phyloP scores from a whole-genome alignment of 495 filamentous ascomycete genomes.

The Annulohypoxylon stygium region DNA sequence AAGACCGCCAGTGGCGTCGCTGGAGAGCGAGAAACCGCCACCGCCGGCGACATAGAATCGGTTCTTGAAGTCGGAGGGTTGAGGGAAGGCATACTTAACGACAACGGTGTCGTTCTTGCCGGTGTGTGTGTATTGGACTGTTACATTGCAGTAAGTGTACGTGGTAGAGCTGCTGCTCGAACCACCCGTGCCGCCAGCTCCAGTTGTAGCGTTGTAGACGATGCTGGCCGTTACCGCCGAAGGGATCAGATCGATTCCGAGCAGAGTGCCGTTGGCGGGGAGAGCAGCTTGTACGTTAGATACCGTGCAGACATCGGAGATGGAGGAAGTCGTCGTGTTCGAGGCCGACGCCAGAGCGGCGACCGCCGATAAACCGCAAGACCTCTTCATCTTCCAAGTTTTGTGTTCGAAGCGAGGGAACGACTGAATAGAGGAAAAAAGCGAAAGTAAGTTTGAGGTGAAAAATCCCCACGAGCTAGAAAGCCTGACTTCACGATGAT shows the following conservation, averaged over 20 bases:
- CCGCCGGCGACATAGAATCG: constrained; percentile 47
- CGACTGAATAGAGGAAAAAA: constrained; percentile 2
- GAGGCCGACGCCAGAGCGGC: constrained; percentile 20
- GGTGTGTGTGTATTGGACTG: constrained; percentile 54
- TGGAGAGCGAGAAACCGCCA: constrained; percentile 42
- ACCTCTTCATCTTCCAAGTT: constrained; percentile 18
- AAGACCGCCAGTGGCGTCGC: constrained; percentile 50
- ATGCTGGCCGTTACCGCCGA: constrained; percentile 40
- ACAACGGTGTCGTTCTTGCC: constrained; percentile 47
- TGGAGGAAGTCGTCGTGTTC: constrained; percentile 16
- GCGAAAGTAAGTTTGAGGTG: constrained; percentile 1
- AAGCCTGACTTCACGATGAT: neutral
- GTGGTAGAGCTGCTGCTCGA: constrained; percentile 17
- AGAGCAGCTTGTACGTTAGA: constrained; percentile 44
- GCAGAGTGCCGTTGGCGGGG: constrained; percentile 40
- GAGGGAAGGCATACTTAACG: constrained; percentile 45
- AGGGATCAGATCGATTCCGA: constrained; percentile 44
- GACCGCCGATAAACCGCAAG: neutral
- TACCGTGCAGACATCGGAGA: constrained; percentile 44
- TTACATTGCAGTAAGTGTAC: constrained; percentile 56
- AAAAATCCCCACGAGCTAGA: constrained; percentile 2
- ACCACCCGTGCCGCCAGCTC: constrained; percentile 6
- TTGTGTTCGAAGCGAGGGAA: constrained; percentile 10
- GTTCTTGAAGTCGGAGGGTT: constrained; percentile 41
- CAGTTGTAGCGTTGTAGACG: constrained; percentile 40